These are phyloP conservation scores for Laguncularia racemosa DNA, from an alignment of 345 rosid species.

Conservation along the genomic window DNA sequence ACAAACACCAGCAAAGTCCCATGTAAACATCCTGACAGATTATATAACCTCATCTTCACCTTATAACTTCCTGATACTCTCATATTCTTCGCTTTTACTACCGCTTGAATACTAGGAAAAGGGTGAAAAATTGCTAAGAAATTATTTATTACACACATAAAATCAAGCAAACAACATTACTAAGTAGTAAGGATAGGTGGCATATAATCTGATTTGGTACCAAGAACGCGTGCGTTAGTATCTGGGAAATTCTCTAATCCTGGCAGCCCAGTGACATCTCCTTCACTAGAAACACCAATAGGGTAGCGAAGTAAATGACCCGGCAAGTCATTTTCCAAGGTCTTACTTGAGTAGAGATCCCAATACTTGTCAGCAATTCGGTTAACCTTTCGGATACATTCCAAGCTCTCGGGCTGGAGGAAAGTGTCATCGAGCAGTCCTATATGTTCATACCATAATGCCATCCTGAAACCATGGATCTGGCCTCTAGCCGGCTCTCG, in stretches of 20 bases:
- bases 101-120: neutral
- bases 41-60: too few relatives aligned
- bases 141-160: neutral
- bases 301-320: conserved; percentile 97
- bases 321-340: conserved; percentile 71
- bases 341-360: conserved; percentile 77
- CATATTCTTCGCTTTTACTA: neutral
- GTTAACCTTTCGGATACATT: conserved; percentile 68
- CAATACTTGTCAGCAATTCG: conserved; percentile 79
- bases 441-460: conserved; percentile 93
- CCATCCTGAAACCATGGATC: conserved; percentile 92
- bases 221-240: conserved; percentile 84
- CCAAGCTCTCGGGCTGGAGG: conserved; percentile 60
- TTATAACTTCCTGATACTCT: too few relatives aligned
- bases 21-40: too few relatives aligned
- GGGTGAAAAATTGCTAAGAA: too few relatives aligned
- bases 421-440: conserved; percentile 85
- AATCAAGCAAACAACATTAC: neutral
- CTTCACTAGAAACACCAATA: conserved; percentile 50
- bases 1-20: too few relatives aligned
- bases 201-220: conserved; percentile 76
- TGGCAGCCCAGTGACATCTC: conserved; percentile 59
- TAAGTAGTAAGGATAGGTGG: conserved; percentile 95
- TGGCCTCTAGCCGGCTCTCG: conserved; percentile 88
- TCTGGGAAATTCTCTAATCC: conserved; percentile 79